Percentiles rank a stretch among this genome's conserved stretches.
These are phyloP conservation scores for Styphnolobium japonicum DNA, from an alignment of 306 rosid genomes.

Conservation along the genomic window DNA sequence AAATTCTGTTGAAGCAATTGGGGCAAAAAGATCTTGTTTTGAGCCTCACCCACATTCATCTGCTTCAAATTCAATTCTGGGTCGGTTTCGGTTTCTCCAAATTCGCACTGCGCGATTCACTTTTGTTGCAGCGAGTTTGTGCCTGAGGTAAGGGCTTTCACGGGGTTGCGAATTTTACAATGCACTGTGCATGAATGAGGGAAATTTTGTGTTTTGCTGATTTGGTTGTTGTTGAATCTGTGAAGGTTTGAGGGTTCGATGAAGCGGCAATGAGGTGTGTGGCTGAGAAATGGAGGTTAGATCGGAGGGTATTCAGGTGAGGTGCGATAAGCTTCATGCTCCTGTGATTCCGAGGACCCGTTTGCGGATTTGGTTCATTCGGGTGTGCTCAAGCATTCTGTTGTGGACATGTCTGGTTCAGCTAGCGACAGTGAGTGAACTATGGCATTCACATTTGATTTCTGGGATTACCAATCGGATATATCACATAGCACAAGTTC, in stretches of 20 bases:
- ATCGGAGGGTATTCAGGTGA: slow-evolving; percentile 46
- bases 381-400: slow-evolving; percentile 60
- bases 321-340: slow-evolving; percentile 51
- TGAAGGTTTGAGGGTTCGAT: slow-evolving; percentile 40
- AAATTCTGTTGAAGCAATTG: neutral
- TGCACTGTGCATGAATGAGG: slow-evolving; percentile 14
- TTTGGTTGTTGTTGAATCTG: slow-evolving; percentile 16
- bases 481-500: slow-evolving; percentile 34
- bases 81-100: slow-evolving; percentile 24
- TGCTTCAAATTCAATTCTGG: slow-evolving; percentile 21
- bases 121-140: slow-evolving; percentile 11
- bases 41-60: neutral
- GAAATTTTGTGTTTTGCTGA: slow-evolving; percentile 5
- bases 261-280: slow-evolving; percentile 55
- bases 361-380: slow-evolving; percentile 60
- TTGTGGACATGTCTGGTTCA: slow-evolving; percentile 68
- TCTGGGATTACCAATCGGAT: slow-evolving; percentile 49
- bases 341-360: slow-evolving; percentile 52
- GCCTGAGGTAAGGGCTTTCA: slow-evolving; percentile 35
- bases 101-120: neutral
- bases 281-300: slow-evolving; percentile 58
- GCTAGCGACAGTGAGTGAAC: slow-evolving; percentile 60
- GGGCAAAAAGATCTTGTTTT: slow-evolving; percentile 3
- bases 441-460: slow-evolving; percentile 56
- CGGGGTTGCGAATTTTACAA: slow-evolving; percentile 26